These are phyloP conservation scores for Magnusiomyces tetraspermus DNA, from an alignment of 1,139 yeast genomes.

Conservation along the genomic window DNA sequence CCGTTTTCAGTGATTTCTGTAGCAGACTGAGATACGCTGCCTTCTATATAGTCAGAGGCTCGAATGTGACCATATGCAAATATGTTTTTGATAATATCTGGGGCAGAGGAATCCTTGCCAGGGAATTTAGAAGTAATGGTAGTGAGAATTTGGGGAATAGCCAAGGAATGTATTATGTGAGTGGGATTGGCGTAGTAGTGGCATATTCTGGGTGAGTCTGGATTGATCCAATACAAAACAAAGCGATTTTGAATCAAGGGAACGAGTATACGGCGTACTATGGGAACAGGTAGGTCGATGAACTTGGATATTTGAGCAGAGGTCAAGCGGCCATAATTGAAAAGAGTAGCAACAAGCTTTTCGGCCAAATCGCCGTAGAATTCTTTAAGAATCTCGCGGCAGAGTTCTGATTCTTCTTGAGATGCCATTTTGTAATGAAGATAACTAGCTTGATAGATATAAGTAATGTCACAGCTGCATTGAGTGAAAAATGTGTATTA, in stretches of 20 bases:
- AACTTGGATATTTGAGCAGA: conserved; percentile 26
- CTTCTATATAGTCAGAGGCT: conserved; percentile 47
- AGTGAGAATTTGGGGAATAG: conserved; percentile 67
- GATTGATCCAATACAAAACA: conserved; percentile 35
- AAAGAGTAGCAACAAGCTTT: conserved; percentile 28
- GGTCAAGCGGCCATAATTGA: conserved; percentile 32
- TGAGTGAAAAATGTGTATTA: too few species aligned
- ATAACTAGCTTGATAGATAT: conserved; percentile 4
- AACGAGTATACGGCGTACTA: conserved; percentile 33
- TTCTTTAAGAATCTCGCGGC: conserved; percentile 29
- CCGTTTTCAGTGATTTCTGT: conserved; percentile 7
- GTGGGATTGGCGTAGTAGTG: conserved; percentile 55
- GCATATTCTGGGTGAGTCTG: conserved; percentile 32
- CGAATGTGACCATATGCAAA: conserved; percentile 55
- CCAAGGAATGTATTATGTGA: conserved; percentile 56
- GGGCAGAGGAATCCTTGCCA: conserved; percentile 29
- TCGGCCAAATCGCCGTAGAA: conserved; percentile 34
- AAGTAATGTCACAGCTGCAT: not conserved
- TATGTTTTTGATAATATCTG: conserved; percentile 67
- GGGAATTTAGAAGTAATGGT: conserved; percentile 40
- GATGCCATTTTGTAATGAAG: conserved; percentile 23
- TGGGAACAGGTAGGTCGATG: conserved; percentile 25
- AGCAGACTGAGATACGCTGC: conserved; percentile 21
- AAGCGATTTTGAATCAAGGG: conserved; percentile 35
- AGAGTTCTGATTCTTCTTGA: conserved; percentile 30